Base-by-base conservation (phyloP, 768 basidiomycete genomes). In the Pleurotus platypus region DNA sequence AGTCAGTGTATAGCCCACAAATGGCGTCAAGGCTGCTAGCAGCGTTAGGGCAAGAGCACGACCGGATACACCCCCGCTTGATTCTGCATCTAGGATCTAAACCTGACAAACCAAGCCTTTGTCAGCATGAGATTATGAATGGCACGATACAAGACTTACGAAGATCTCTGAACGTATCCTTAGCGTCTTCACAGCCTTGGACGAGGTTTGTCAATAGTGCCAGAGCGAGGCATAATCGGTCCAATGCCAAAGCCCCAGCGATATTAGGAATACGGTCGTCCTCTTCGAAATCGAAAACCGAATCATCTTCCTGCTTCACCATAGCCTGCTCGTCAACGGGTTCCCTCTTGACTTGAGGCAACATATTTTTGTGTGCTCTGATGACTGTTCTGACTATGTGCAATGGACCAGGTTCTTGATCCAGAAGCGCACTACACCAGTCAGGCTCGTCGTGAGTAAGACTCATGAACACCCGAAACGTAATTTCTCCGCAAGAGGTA, bases 191-290 rank as follows among this genome's bases (percentile, higher is more conserved):
- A n/a, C 77, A 72, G 4, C 72, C 73, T 63, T 91, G 87, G 0
- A 90, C 82, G 43, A 92, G 72, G 67, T 92, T 92, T 53, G 89
- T 90, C 40, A 92, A 71, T 8, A 92, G 71, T 1, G 86, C 91
- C 4, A 93, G 77, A 5, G 85, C 80, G 24, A 93, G 83, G 67
- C 90, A 92, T 4, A 91, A 72, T 35, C 79, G 76, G 65, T 93
- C 92, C n/a, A 89, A 73, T 3, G 78, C 71, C 39, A 79, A 75
- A 4, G 76, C 71, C 13, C 62, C 58, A 20, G 71, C 68, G 18
- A 45, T 62, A 61, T 9, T 67, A 61, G 15, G 40, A 7, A 22
- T 45, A 1, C 24, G 45, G 7, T 58, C 62, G 30, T 65, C 57
- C 7, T 60, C 61, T 15, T 56, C 43, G 7, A 59, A 58, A 11